Conservation (phyloP, 805 yeast genomes). For the Starmerella sp. region DNA sequence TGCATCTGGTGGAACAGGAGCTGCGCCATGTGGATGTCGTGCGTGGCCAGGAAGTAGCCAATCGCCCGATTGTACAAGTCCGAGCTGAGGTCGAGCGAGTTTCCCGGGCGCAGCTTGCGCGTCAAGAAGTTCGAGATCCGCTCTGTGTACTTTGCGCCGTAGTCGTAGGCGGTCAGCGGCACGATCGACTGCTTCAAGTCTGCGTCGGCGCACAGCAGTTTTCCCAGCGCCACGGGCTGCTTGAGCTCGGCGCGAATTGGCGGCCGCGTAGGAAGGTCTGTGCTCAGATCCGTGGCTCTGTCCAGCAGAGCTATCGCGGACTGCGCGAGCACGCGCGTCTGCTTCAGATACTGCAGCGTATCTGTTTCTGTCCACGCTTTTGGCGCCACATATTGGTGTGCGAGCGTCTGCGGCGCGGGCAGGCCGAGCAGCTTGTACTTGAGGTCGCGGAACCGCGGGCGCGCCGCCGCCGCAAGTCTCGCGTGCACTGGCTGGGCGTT, state of each 20-base stretch:
- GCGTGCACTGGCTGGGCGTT: neutral
- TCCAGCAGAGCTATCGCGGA: constrained; percentile 6
- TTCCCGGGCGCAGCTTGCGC: constrained; percentile 4
- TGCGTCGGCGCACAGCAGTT: neutral
- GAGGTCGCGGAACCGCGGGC: neutral
- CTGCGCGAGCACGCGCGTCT: constrained; percentile 12
- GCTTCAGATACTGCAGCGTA: constrained; percentile 14
- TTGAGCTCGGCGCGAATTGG: neutral
- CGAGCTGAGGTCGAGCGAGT: neutral
- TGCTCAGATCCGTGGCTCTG: constrained; percentile 7
- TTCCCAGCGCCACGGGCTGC: neutral
- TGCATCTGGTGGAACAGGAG: constrained; percentile 8
- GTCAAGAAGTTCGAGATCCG: constrained; percentile 2
- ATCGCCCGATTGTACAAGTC: constrained; percentile 12
- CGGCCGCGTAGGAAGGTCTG: neutral
- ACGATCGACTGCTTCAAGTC: neutral
- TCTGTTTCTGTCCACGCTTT: constrained; percentile 12
- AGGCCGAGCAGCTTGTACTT: constrained; percentile 10
- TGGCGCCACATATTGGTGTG: neutral
- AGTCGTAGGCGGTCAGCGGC: constrained; percentile 6
- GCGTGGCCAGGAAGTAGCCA: constrained; percentile 10
- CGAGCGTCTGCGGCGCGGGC: neutral
- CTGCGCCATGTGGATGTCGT: constrained; percentile 15
- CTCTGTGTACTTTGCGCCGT: constrained; percentile 4
- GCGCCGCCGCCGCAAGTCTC: neutral